A percentile compares a stretch with the other conserved stretches of the same genome.
Evolutionary conservation across 2,329 filamentous ascomycete genomes (phyloP).

Genomic region (Lasiodiplodia sp.): DNA sequence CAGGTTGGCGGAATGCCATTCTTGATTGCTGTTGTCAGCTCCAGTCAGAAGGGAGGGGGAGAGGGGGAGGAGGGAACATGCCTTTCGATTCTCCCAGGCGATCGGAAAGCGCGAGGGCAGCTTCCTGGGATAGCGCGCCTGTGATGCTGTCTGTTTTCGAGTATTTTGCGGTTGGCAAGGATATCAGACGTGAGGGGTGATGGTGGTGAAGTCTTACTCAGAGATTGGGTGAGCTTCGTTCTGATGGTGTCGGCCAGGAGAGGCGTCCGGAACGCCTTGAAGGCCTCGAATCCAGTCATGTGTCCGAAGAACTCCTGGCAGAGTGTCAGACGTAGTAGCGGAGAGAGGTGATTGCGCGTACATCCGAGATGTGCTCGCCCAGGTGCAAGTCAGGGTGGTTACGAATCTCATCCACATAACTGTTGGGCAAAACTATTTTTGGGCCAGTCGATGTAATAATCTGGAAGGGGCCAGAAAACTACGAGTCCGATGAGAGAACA

Average conservation of each 20-base stretch:
- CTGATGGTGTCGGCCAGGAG: slow-evolving; percentile 3
- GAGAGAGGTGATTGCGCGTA: background rate
- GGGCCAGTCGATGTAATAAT: background rate
- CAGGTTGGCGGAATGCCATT: slow-evolving; percentile 34
- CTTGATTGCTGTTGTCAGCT: background rate
- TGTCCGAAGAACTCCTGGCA: slow-evolving; percentile 2
- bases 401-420: background rate
- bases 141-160: background rate
- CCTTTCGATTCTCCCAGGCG: background rate
- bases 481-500: no score
- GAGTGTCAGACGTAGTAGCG: no score
- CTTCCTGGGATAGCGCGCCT: background rate
- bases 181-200: no score
- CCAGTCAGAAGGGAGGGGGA: no score
- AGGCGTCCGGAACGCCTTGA: background rate
- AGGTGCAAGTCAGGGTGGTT: background rate
- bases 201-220: background rate
- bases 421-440: slow-evolving; percentile 8
- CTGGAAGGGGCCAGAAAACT: background rate
- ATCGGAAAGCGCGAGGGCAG: background rate
- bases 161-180: no score
- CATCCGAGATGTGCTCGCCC: background rate
- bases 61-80: background rate
- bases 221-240: slow-evolving; percentile 2
- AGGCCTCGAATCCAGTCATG: background rate